These are phyloP conservation scores for Ceratocystis albifundus DNA, from an alignment of 2,329 filamentous ascomycete genomes.

Conservation along the genomic window DNA sequence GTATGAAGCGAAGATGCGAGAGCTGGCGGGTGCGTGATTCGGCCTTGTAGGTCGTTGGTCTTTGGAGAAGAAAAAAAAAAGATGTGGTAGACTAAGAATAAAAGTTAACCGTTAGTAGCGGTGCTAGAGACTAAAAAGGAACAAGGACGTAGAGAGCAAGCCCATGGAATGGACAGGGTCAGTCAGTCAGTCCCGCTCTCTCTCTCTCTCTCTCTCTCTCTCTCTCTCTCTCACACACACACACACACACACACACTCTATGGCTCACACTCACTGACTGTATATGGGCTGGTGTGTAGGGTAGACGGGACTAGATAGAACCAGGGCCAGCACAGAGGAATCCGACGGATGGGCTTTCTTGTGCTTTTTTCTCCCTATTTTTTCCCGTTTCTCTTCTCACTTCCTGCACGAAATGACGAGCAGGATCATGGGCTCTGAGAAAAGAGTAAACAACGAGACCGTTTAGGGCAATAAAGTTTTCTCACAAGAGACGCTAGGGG, in stretches of 20 bases:
- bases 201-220: too few species aligned
- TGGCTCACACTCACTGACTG: conserved; percentile 1
- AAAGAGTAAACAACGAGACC: conserved; percentile 7
- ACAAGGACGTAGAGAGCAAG: not conserved
- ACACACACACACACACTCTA: too few species aligned
- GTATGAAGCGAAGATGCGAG: not conserved
- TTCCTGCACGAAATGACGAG: not conserved
- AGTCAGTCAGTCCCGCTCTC: not conserved
- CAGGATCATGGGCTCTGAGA: not conserved
- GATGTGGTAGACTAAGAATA: conserved; percentile 6
- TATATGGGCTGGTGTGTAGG: conserved; percentile 8
- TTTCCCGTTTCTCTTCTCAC: not conserved
- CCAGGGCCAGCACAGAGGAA: not conserved
- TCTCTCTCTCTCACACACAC: too few species aligned
- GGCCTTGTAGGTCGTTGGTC: not conserved
- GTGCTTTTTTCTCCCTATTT: not conserved
- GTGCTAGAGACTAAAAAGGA: conserved; percentile 9
- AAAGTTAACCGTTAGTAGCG: conserved; percentile 5
- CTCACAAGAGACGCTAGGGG: not conserved
- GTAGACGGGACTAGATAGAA: conserved; percentile 4
- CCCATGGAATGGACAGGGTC: not conserved
- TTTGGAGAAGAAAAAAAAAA: not conserved
- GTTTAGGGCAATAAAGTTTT: conserved; percentile 10
- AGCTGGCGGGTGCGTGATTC: not conserved
- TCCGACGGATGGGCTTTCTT: not conserved